Percentiles rank a stretch among this genome's conserved stretches.
Conservation (phyloP, 352 stramenopile genomes). For the Phytopythium montanum region DNA sequence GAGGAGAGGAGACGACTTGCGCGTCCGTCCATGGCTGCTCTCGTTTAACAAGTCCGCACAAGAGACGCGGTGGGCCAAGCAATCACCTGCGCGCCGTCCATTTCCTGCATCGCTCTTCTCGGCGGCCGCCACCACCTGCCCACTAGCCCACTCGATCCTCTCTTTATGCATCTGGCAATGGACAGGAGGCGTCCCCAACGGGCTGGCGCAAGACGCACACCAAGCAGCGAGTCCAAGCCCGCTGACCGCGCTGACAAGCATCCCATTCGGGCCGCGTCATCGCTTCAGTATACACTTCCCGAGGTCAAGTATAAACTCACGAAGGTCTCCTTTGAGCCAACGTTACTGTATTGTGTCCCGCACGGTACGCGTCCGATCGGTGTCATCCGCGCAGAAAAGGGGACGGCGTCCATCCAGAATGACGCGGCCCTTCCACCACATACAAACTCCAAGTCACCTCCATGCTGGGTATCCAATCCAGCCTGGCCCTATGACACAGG, state of each 20-base stretch:
- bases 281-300: not conserved
- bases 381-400: not conserved
- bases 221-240: too few species aligned
- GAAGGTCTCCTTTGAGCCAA: not conserved
- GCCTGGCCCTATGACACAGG: not conserved
- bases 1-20: not conserved
- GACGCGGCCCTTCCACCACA: too few species aligned
- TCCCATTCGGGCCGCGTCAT: not conserved
- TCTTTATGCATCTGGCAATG: too few species aligned
- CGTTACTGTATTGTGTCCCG: not conserved
- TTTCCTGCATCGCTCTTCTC: too few species aligned
- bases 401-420: too few species aligned
- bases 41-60: conserved; percentile 1
- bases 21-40: not conserved
- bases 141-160: not conserved
- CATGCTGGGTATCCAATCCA: not conserved
- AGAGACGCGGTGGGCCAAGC: not conserved
- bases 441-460: too few species aligned
- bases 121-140: not conserved
- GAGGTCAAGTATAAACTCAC: not conserved
- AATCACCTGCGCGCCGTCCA: not conserved
- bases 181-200: too few species aligned
- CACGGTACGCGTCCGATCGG: not conserved
- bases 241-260: too few species aligned
- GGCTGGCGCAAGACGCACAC: too few species aligned